Evolutionary conservation across 148 eudicot genomes (phyloP).

Genomic region (Beta vulgaris): DNA sequence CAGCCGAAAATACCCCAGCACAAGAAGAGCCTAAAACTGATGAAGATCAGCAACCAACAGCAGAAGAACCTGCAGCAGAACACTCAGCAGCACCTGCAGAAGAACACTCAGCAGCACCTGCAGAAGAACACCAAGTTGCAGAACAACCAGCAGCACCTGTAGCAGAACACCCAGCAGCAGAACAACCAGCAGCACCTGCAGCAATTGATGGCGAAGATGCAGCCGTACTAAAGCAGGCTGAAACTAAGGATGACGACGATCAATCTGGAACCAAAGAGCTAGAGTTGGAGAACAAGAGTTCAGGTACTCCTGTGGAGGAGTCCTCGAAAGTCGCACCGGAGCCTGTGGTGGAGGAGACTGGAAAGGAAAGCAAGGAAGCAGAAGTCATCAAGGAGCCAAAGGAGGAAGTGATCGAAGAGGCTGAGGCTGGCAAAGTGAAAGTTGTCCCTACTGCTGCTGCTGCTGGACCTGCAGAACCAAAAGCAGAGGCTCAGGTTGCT

Average conservation of each 20-base stretch:
- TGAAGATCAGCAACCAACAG: no score
- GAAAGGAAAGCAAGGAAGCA: neutral
- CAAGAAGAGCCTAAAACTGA: neutral
- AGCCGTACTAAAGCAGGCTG: neutral
- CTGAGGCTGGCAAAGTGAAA: neutral
- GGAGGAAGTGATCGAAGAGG: neutral
- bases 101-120: no score
- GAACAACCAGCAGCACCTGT: no score
- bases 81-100: no score
- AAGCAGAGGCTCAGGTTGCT: constrained; percentile 5
- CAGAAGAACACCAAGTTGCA: no score
- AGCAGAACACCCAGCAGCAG: neutral
- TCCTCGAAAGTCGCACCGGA: constrained; percentile 28
- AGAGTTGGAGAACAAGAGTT: constrained; percentile 12
- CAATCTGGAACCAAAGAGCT: neutral
- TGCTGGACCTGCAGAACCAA: neutral
- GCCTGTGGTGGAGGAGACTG: constrained; percentile 7
- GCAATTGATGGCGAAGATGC: neutral
- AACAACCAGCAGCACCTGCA: neutral
- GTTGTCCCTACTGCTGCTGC: neutral
- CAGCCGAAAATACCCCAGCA: neutral
- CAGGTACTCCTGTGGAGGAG: constrained; percentile 9
- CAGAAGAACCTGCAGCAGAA: no score
- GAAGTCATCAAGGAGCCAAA: constrained; percentile 8
- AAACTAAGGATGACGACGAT: constrained; percentile 7